phyloP scores from a whole-genome alignment of 1,284 basidiomycete species.

The Naganishia sp. region DNA sequence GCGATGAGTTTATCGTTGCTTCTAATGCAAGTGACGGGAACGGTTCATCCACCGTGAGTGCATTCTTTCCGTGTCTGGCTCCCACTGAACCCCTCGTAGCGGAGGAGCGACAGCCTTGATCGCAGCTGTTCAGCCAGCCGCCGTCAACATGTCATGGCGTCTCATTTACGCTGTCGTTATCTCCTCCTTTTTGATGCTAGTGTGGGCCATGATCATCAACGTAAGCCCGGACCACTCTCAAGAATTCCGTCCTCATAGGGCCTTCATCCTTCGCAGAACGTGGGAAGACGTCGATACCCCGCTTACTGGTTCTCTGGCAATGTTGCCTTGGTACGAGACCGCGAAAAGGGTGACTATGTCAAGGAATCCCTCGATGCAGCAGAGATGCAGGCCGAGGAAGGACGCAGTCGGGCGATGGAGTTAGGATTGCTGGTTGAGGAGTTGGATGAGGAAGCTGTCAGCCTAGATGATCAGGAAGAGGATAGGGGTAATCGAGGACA shows the following conservation, averaged over 20 bases:
- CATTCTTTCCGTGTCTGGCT: not conserved
- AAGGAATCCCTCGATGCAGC: conserved; percentile 18
- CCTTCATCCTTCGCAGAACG: not conserved
- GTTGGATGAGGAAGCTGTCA: not conserved
- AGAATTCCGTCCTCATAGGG: not conserved
- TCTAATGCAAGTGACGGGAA: conserved; percentile 62
- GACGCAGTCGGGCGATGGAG: conserved; percentile 21
- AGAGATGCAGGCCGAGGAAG: conserved; percentile 32
- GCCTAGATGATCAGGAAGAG: not conserved
- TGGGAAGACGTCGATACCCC: conserved; percentile 31
- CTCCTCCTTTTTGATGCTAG: conserved; percentile 59
- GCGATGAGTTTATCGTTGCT: conserved; percentile 60
- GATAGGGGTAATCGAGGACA: no score
- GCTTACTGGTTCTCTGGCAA: conserved; percentile 29
- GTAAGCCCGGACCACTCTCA: conserved; percentile 3
- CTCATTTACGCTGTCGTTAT: conserved; percentile 64
- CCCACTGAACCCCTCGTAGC: conserved; percentile 30
- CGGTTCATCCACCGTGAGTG: conserved; percentile 62
- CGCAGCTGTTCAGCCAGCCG: conserved; percentile 58
- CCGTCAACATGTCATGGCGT: conserved; percentile 62
- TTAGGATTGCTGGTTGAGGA: conserved; percentile 14
- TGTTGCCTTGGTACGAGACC: conserved; percentile 12
- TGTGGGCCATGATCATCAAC: conserved; percentile 61
- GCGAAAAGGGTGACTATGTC: not conserved
- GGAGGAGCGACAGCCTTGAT: conserved; percentile 60